Evolutionary conservation across 2,329 filamentous ascomycete species (phyloP), one percentile per base, ranked within the genome.

Genomic region (Fusarium solani-melongenae): DNA sequence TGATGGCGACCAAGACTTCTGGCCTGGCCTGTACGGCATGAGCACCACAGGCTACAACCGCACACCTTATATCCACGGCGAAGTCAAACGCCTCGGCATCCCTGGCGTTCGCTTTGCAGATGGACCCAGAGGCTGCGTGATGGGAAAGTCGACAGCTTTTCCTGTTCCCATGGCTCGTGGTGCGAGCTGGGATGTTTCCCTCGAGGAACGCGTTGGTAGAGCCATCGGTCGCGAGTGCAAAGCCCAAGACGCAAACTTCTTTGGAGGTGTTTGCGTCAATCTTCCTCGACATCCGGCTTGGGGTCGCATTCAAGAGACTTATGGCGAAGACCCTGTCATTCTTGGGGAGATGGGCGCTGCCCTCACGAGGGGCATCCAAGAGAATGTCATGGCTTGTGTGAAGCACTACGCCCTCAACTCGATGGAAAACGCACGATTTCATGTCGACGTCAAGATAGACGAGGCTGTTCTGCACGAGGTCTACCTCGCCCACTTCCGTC

Each of bases 401-500:
- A 77, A 77, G 49, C 75, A 77, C 14, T 75, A 59, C 31, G 75
- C 76, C 4, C 65, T 78, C 14, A 75, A 78, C 36, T 78, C 76
- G 0, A 77, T 76, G 69, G 75, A 77, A 41, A 77, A 71, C 4
- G 67, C 76, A 8, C 69, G 73, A 0, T 78, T 77, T 22, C 61
- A 68, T 22, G 72, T 77, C 8, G 69, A 77, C 20, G 73, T 77
- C 3, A 27, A 73, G 3, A 27, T 77, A 5, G 68, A 70, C 1
- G 51, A 67, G 9, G 65, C 58, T 11, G 73, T 73, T 5, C 61
- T 75, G 10, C 73, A 74, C 20, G 74, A 77, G 12, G 68, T 72
- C 1, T 77, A 69, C 39, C 75, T 77, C 3, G 27, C 75, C 3
- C 76, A 76, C 38, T 77, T 77, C 7, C 61, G 44, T 15, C 60